Base-by-base conservation (phyloP, 257 asterid genomes). In the Penstemon eatonii region DNA sequence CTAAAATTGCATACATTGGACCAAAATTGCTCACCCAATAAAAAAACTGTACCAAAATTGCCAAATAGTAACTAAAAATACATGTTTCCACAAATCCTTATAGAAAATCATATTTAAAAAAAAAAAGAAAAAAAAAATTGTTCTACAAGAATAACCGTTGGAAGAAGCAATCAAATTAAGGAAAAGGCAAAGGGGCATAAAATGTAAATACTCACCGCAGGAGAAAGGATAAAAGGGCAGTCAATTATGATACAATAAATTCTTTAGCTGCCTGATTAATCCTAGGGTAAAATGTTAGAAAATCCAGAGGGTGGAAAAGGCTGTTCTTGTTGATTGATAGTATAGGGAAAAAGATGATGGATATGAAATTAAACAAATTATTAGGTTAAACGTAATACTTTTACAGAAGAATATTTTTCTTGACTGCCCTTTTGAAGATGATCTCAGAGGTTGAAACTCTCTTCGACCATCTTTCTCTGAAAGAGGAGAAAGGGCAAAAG, bases 381-480 rank as follows among this genome's bases (percentile, higher is more conserved):
- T 60, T 11, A 39, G 39, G 18, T 73, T 53, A 40, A 12, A 2
- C 13, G 7, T 12, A 44, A 44, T 33, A 65, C 56, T 67, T 36
- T 69, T 37, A 76, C 15, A 61, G 40, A 15, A 15, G 18, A 15
- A 52, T 46, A 63, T 51, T 56, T 66, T 79, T 80, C 78, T 80
- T 78, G 87, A 83, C 85, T 80, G 83, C 89, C 94, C 85, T 83
- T 82, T 77, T 73, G 81, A 82, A 87, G 84, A 85, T 87, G 96
- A 87, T 89, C 95, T 89, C 89, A 91, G 94, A 87, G 87, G 80
- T 81, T 74, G 79, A 77, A 79, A 72, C 69, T 84, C 93, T 85
- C 93, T 67, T 81, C 93, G 95, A 87, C 85, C 92, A 88, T 74
- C 96, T 78, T 63, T 80, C 81, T 84, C 90, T 85, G 92, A 83